Base-by-base conservation (phyloP, 352 stramenopile genomes). In the Pythium biforme region DNA sequence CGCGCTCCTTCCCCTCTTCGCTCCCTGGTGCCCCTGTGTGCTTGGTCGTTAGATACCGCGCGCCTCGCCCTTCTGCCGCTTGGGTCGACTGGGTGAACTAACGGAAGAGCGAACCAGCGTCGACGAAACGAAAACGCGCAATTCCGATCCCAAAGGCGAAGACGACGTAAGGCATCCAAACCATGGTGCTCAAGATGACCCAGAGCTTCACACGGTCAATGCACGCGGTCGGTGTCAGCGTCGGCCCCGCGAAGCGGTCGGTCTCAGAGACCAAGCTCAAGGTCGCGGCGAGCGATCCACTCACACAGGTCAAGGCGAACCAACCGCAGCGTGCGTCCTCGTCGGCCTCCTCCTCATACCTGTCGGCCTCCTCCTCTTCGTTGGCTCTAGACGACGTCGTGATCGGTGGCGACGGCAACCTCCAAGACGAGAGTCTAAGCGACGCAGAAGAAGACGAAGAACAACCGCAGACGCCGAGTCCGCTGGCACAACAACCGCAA, bases 161-260 rank as follows among this genome's bases (percentile, higher is more conserved):
- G 34, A 40, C 4, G 29, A 33, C 29, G 9, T 5, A 40, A 4
- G 15, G 6, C 34, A 17, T 17, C 6, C 34, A 11, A 17, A n/a
- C 23, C n/a, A 80, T 80, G 73, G 73, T 77, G 47, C 65, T 80
- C 53, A 73, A 80, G 59, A 72, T 74, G 58, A 64, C 70, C 55
- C 55, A 70, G 25, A 73, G 61, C 58, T 79, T 77, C 53, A 70
- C 70, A 33, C 66, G 59, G 20, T 64, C 47, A 15, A 69, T 69
- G 39, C 65, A 61, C 50, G 48, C 48, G 8, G 48, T 23, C 29
- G 27, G 49, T 20, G 59, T 29, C 9, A 26, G 25, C 39, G 17
- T 26, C 19, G 59, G 33, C 33, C 29, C 27, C 3, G 22, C 27
- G 8, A 51, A 62, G 47, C 40, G 57, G 39, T 49, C 56, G 22